Base-by-base conservation (phyloP, 179 eudicot species). In the Gypsophila paniculata region DNA sequence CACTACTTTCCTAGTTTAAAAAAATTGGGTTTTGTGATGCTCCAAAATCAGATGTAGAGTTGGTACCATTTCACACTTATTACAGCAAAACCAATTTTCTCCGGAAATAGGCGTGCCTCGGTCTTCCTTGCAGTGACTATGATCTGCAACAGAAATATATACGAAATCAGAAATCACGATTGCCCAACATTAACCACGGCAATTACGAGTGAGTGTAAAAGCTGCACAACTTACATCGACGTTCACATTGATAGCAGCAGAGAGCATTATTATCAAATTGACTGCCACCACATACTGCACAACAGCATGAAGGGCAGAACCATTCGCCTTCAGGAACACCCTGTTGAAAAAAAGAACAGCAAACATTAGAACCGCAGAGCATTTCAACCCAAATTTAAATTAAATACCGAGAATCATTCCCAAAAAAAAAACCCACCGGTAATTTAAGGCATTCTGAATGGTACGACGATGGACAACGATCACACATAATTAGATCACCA, bases 261-360 rank as follows among this genome's bases (percentile, higher is more conserved):
- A 84, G 81, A 76, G 80, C 15, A 29, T 78, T 83, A 52, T 72
- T 69, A 25, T 85, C 81, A 71, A 78, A 69, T 65, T 61, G 42
- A 70, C 83, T 74, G 75, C 75, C 63, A 71, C 87, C 84, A 79
- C 99, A 95, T 75, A 83, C 78, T 71, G 81, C 86, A 78, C 99
- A 95, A 71, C 98, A 86, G 80, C 99, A 95, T 13, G 90, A 86
- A 38, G 96, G 89, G 70, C 99, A 95, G 76, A 85, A 95, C 99
- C 99, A 95, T 73, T 90, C 96, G 62, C 96, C 98, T 70, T 82
- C 88, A 63, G 99, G 99, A 77, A 95, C 79, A 65, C 72, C 83
- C 96, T 95, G 64, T 23, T 6, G 11, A 32, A 61, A 61, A n/a
- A 74, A 23, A 65, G 25, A 71, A 75, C 63, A 7, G 61, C 59